phyloP scores from a whole-genome alignment of 1,284 basidiomycete genomes.

The Microbotryum silenes-acaulis region DNA sequence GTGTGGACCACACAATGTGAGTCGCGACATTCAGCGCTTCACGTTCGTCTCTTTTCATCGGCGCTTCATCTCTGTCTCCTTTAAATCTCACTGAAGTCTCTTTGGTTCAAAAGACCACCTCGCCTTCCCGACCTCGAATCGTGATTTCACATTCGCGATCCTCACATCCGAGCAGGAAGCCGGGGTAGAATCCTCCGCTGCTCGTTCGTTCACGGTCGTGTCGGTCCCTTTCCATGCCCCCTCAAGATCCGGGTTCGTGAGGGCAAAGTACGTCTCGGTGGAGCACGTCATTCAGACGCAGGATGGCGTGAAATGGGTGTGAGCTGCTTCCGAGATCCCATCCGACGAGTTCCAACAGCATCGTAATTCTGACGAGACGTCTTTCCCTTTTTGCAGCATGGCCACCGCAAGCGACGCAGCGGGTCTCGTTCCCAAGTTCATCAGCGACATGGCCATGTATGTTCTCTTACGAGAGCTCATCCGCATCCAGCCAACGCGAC shows the following conservation, averaged over 20 bases:
- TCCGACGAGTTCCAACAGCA: not conserved
- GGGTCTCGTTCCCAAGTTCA: conserved; percentile 16
- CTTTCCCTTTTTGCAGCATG: conserved; percentile 9
- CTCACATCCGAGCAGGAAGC: conserved; percentile 10
- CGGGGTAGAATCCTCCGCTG: not conserved
- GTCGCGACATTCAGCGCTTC: too few species aligned
- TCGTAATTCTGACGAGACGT: not conserved
- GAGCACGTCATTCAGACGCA: conserved; percentile 15
- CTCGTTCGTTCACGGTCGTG: conserved; percentile 19
- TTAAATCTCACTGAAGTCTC: too few species aligned
- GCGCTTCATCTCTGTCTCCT: too few species aligned
- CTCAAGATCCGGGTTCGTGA: conserved; percentile 1
- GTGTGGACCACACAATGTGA: not conserved
- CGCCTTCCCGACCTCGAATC: conserved; percentile 14
- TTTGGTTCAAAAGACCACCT: conserved; percentile 3
- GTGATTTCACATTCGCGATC: conserved; percentile 21
- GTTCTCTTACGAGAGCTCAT: not conserved
- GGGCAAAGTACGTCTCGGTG: conserved; percentile 20
- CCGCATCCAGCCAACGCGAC: not conserved
- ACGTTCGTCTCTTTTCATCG: too few species aligned
- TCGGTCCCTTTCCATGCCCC: conserved; percentile 16
- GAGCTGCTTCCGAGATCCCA: not conserved
- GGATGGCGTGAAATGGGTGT: conserved; percentile 21
- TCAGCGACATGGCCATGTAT: conserved; percentile 17
- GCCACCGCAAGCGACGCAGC: conserved; percentile 17